phyloP scores from a whole-genome alignment of 2,329 filamentous ascomycete genomes.

The Penicillium sp. region DNA sequence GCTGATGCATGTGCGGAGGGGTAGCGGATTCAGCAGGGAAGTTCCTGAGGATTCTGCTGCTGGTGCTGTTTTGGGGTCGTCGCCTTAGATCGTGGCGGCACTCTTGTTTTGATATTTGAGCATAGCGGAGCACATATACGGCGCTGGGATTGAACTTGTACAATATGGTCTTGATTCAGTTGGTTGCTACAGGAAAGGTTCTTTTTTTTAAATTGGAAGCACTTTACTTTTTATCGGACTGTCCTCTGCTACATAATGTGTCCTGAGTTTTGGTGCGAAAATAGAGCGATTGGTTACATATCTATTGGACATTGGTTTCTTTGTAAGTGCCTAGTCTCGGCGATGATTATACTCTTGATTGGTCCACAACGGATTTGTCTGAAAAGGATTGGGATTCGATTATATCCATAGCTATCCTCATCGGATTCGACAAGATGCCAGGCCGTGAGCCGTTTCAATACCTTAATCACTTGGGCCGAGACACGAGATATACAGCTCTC shows the following conservation, averaged over 20 bases:
- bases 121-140: slow-evolving; percentile 21
- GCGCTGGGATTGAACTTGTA: slow-evolving; percentile 14
- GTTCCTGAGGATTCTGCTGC: slow-evolving; percentile 11
- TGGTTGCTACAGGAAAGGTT: background rate
- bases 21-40: slow-evolving; percentile 19
- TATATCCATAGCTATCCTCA: too few species aligned
- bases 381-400: too few species aligned
- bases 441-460: too few species aligned
- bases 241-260: background rate
- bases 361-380: too few species aligned
- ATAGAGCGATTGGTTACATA: too few species aligned
- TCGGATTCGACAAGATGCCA: too few species aligned
- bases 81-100: slow-evolving; percentile 11
- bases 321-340: too few species aligned
- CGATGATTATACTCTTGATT: too few species aligned
- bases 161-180: background rate
- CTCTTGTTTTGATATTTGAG: slow-evolving; percentile 9
- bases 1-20: slow-evolving; percentile 44
- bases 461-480: too few species aligned
- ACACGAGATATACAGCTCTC: too few species aligned
- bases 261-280: too few species aligned
- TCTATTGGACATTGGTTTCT: too few species aligned
- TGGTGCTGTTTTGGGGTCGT: slow-evolving; percentile 14
- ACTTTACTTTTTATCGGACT: background rate
- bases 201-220: background rate